Base-by-base conservation (phyloP, 129 eudicot genomes). In the Dittrichia graveolens region DNA sequence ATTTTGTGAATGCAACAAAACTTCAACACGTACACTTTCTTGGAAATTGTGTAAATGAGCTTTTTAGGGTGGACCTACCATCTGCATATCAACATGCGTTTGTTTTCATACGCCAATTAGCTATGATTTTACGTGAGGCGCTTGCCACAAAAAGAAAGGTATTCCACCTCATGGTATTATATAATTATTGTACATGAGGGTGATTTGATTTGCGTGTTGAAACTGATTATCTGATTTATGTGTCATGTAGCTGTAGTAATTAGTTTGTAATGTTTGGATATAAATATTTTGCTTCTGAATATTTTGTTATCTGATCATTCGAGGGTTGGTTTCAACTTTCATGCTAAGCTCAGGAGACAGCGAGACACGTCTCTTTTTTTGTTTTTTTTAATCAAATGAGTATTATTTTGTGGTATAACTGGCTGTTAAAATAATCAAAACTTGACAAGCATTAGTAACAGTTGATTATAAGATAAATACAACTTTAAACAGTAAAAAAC, bases 71-170 rank as follows among this genome's bases (percentile, higher is more conserved):
- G 54, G 99, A 95, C 77, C 84, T 88, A 78, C 83, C 96, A 31
- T 79, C 91, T 65, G 96, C 99, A 47, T 95, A 95, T 71, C 99
- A 88, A 60, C 95, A 85, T 82, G 97, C 94, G 31, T 95, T 95
- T 76, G 83, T 80, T 58, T 95, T 81, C 85, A 95, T 95, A 47
- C 87, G 99, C 40, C 97, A 95, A 72, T 80, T 95, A 75, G 94
- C 95, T 15, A 85, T 81, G 94, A 88, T 88, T 66, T 73, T 95
- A 81, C 83, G 78, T 7, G 91, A 95, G 47, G 94, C 97, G 41
- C 73, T 83, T 62, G 69, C 87, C 41, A 83, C 79, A 54, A 82
- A 85, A 76, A 57, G 87, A 48, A 87, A 87, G 87, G 93, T 81
- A 83, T 11, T n/a, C 37, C 37, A 5, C 3, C 3, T 60, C 19